A percentile compares a stretch with the other conserved stretches of the same genome.
Conservation (phyloP, 306 rosid species). For the Casuarina equisetifolia region DNA sequence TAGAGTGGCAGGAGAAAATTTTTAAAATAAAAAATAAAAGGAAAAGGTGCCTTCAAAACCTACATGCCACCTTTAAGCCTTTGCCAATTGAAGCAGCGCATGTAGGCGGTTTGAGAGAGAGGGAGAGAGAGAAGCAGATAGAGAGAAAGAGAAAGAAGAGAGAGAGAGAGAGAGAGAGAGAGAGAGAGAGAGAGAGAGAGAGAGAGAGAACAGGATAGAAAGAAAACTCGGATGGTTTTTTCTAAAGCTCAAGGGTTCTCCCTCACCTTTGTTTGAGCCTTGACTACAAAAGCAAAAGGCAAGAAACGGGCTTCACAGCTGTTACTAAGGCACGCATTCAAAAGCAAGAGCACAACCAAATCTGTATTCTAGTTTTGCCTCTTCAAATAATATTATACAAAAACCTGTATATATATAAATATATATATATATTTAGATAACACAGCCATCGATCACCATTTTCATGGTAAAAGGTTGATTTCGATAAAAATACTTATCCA, state of each 20-base stretch:
- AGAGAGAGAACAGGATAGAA: not conserved
- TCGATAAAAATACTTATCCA: not conserved
- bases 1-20: not conserved
- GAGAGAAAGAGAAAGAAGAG: constrained; percentile 15
- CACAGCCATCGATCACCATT: not conserved
- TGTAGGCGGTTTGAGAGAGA: constrained; percentile 52
- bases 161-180: constrained; percentile 1
- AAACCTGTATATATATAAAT: not conserved
- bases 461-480: constrained; percentile 1
- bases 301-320: constrained; percentile 69
- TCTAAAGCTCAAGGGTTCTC: constrained; percentile 35
- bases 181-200: constrained; percentile 5
- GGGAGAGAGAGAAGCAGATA: constrained; percentile 20
- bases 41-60: constrained; percentile 55
- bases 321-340: constrained; percentile 45
- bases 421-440: not conserved
- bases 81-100: constrained; percentile 47
- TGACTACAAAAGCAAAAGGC: constrained; percentile 90
- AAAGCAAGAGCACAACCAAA: constrained; percentile 35
- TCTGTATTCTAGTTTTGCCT: constrained; percentile 1
- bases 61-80: constrained; percentile 50
- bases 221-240: constrained; percentile 29
- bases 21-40: constrained; percentile 29
- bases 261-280: constrained; percentile 65
- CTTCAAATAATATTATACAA: no score